Percentiles rank a stretch among this genome's conserved stretches.
These are phyloP conservation scores for Neurospora terricola DNA, from an alignment of 495 filamentous ascomycete genomes.

Conservation along the genomic window DNA sequence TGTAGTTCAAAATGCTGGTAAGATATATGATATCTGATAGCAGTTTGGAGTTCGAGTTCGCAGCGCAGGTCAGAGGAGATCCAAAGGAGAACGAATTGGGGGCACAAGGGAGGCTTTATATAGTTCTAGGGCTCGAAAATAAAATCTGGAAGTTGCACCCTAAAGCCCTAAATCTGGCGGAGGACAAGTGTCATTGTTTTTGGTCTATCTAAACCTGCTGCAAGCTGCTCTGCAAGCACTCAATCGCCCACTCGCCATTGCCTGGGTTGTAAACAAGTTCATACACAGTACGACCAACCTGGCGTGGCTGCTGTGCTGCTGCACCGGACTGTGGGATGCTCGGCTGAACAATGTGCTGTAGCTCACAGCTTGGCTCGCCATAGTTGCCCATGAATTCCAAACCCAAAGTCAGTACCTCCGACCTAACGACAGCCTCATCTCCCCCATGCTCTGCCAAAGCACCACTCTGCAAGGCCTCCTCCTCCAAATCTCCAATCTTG, in stretches of 20 bases:
- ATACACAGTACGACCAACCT: slow-evolving; percentile 15
- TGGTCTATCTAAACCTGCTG: neutral
- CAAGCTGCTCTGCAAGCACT: neutral
- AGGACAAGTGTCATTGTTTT: neutral
- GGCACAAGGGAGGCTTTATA: neutral
- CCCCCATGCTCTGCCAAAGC: neutral
- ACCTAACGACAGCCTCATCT: neutral
- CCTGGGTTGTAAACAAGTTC: slow-evolving; percentile 30
- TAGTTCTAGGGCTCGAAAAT: no score
- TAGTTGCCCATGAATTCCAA: slow-evolving; percentile 41
- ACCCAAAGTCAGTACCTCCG: slow-evolving; percentile 22
- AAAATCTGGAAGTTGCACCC: no score
- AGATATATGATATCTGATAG: neutral
- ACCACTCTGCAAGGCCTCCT: neutral
- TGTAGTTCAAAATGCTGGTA: neutral
- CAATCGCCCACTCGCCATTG: slow-evolving; percentile 24
- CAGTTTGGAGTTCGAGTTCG: no score
- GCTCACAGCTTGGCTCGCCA: slow-evolving; percentile 29
- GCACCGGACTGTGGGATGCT: neutral
- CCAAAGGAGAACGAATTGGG: no score
- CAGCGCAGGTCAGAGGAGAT: no score
- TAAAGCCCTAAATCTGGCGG: no score
- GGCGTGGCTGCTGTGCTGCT: neutral
- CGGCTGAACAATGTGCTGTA: slow-evolving; percentile 12
- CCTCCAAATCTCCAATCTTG: slow-evolving; percentile 10